Base-by-base conservation (phyloP, 192 early-diverging fungal genomes). In the Gryganskiella cystojenkinii region DNA sequence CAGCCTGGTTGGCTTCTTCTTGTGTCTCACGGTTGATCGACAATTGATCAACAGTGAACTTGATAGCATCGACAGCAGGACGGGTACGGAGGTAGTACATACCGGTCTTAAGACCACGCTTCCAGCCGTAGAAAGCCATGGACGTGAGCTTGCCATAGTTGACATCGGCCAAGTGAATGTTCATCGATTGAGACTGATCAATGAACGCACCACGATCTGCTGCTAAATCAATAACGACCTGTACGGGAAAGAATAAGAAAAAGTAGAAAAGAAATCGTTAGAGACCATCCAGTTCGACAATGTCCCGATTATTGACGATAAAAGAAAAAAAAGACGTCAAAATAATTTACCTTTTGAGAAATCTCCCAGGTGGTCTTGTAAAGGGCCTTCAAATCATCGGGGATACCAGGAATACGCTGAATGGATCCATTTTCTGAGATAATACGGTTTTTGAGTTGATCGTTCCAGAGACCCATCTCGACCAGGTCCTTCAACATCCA, bases 111-210 rank as follows among this genome's bases (percentile, higher is more conserved):
- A 99, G 86, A 3, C 97, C 97, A 83, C 92, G 91, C 85, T 94
- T 94, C 96, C 97, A 98, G 15, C 94, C 97, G 80, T 98, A 97
- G 71, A 99, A 98, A 82, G 98, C 96, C 97, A 99, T 99, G 37
- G 86, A 89, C 8, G 97, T 96, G 64, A 99, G 85, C 82, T 95
- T 96, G 79, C 92, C 94, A 83, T 92, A 97, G 80, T 93, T 96
- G 11, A 95, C 89, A 53, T 95, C 94, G n/a, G 92, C 95, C 80
- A 98, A 87, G 82, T 96, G 95, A 61, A 99, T 94, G 81, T 99
- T 99, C 34, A 99, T 86, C 68, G 90, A 93, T 78, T 99, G 97
- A 45, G 91, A 93, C 79, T 99, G 97, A 82, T 99, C 96, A 80
- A 99, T 98, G 79, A 92, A 99, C 14, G 96, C 95, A 34, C 95